Conservation (phyloP, 73 alveolate species). For the Tetrahymena malaccensis region DNA sequence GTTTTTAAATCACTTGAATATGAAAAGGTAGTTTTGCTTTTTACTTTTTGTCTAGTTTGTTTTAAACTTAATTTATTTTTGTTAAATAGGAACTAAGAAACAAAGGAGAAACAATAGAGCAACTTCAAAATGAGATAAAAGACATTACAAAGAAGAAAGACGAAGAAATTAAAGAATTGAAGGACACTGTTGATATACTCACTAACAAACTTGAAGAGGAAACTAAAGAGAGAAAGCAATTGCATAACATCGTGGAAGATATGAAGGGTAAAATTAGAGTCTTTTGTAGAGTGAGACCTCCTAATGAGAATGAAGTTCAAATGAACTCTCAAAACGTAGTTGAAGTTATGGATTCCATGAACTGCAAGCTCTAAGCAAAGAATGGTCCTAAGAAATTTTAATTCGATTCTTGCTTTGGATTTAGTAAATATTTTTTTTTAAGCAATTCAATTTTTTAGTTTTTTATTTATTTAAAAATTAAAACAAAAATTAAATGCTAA, state of each 20-base stretch:
- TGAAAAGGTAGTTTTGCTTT: not conserved
- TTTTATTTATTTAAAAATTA: too few relatives aligned
- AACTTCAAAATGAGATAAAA: not conserved
- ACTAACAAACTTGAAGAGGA: not conserved
- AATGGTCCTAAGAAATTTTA: slow-evolving; percentile 1
- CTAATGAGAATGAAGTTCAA: slow-evolving; percentile 46
- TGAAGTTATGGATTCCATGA: slow-evolving; percentile 44
- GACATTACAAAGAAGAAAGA: not conserved
- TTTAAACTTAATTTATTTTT: not conserved
- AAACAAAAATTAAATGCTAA: too few relatives aligned
- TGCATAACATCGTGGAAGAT: slow-evolving; percentile 78
- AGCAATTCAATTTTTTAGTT: not conserved
- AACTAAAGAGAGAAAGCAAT: slow-evolving; percentile 46
- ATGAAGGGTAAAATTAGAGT: slow-evolving; percentile 89
- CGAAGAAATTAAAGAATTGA: not conserved
- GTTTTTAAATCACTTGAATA: not conserved
- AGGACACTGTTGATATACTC: not conserved
- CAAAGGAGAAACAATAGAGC: not conserved
- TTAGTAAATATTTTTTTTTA: not conserved
- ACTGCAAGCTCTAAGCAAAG: slow-evolving; percentile 12
- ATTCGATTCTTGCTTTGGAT: slow-evolving; percentile 22
- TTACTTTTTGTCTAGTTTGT: not conserved
- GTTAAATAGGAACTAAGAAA: not conserved
- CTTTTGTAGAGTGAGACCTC: slow-evolving; percentile 88
- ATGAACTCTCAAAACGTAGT: slow-evolving; percentile 1